Evolutionary conservation across 2,329 filamentous ascomycete species (phyloP), one percentile per base, ranked within the genome.

Genomic region (Amesomyces nigricolor): DNA sequence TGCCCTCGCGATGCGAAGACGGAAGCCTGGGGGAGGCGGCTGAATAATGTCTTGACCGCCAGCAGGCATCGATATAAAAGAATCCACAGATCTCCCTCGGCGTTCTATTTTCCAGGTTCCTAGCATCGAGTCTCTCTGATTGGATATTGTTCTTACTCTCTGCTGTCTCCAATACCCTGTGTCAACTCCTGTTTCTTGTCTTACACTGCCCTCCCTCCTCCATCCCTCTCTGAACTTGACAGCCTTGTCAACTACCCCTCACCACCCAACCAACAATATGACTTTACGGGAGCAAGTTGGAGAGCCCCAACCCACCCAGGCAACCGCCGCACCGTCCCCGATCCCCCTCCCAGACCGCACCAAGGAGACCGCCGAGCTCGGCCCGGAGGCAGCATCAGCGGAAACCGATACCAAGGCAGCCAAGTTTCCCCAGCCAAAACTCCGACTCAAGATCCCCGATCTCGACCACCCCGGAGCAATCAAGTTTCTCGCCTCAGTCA

Each of bases 401-500:
- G 13, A 16, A 22, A 30, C 46, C 38, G 30, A 5, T 45, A 30
- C 16, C 17, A 19, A 54, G 16, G 50, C 54, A 42, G 52, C 58
- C 4, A 30, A 48, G 32, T 78, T 79, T 63, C 60, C 70, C 4
- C 67, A 77, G 42, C 81, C 81, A 39, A 82, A 78, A 63, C 75
- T 87, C 47, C 79, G 81, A 16, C 75, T 86, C 47, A 76, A 83
- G 64, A 70, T 85, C 61, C 76, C 78, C 47, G 80, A 86, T 64
- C 72, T 86, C 56, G 66, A 68, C 51, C 79, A 85, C 70, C 70
- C 79, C 1, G 89, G 87, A 54, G 73, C 86, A 5, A 68, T 74
- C 32, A 73, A 82, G 59, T 95, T 96, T 71, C 81, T 95, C 56
- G 70, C 72, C 50, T 73, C 83, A 39, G 73, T 90, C 60, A 80